Evolutionary conservation across 805 yeast species (phyloP).

Genomic region (Candida oleophila): DNA sequence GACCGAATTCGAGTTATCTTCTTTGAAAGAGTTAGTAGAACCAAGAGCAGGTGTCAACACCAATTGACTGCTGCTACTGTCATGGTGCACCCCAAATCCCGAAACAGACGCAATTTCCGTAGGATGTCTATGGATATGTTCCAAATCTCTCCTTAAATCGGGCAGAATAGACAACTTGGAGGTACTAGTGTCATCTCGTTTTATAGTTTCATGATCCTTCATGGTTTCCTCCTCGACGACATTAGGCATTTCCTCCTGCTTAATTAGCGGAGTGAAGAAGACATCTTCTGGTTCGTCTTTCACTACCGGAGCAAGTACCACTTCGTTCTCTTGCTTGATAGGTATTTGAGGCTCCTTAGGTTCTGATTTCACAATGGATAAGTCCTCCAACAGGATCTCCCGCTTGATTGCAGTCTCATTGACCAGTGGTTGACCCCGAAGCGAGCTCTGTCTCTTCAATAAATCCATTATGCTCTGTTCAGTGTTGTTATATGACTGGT

Average conservation of each 20-base stretch:
- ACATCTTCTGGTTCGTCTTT: neutral
- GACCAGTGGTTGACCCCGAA: neutral
- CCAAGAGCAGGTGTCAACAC: neutral
- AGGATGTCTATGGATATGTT: constrained; percentile 1
- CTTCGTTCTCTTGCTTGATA: neutral
- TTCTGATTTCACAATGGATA: neutral
- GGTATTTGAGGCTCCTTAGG: neutral
- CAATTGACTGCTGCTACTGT: neutral
- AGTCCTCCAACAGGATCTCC: neutral
- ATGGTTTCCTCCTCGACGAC: no score
- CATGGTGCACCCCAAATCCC: neutral
- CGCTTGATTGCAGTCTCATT: neutral
- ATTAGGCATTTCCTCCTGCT: neutral
- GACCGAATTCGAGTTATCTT: constrained; percentile 7
- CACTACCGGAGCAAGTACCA: neutral
- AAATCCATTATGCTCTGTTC: constrained; percentile 43
- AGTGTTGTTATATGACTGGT: constrained; percentile 31
- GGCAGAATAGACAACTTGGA: neutral
- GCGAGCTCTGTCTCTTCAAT: constrained; percentile 16
- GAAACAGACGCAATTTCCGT: constrained; percentile 2
- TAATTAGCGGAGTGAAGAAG: neutral
- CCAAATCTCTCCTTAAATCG: constrained; percentile 1
- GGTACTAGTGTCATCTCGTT: no score
- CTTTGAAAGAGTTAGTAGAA: neutral
- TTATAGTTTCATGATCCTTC: no score